Evolutionary conservation across 441 rosid species (phyloP), one percentile per base, ranked within the genome.

Genomic region (Mallotus repandus): DNA sequence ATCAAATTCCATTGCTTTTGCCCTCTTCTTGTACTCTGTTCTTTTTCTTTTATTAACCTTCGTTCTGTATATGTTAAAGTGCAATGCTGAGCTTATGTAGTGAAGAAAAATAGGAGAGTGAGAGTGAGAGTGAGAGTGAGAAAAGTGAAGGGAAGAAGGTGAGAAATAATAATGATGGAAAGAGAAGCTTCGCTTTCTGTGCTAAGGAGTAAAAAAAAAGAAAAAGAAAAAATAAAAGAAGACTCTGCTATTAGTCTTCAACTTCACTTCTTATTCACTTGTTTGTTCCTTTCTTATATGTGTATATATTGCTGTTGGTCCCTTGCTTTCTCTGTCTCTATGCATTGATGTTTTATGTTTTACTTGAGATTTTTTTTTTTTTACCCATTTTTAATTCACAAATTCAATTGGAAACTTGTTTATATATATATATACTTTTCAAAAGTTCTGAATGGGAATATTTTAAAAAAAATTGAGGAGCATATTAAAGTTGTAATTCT

Each of bases 1-100:
- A 78, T 85, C 86, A 58, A 88, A 84, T 56, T 88, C 94, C 94
- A 89, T 89, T 43, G 15, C 66, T 9, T 66, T 61, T 41, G 9
- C 11, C 50, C 21, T 7, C 35, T 56, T 5, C 57, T 45, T 13
- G 3, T n/a, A 49, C 48, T 9, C 13, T 32, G 56, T 35, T 71
- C n/a, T 21, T 22, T 4, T 63, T 50, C 45, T 68, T 2, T 54
- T 19, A 6, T 63, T 19, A 4, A 19, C 11, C 10, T 57, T 25
- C 21, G 53, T 32, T 32, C 5, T 66, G 56, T 46, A 9, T 8
- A 21, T 22, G 63, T 56, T 9, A 45, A 14, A 22, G 12, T 50
- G 64, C 53, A 29, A 38, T 50, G 68, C 12, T 38, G 41, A 38
- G 41, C 7, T 61, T 71, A 43, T 49, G 58, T 29, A 63, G 54